These are phyloP conservation scores for Hypoxylon rickii DNA, from an alignment of 495 filamentous ascomycete genomes.

Conservation along the genomic window DNA sequence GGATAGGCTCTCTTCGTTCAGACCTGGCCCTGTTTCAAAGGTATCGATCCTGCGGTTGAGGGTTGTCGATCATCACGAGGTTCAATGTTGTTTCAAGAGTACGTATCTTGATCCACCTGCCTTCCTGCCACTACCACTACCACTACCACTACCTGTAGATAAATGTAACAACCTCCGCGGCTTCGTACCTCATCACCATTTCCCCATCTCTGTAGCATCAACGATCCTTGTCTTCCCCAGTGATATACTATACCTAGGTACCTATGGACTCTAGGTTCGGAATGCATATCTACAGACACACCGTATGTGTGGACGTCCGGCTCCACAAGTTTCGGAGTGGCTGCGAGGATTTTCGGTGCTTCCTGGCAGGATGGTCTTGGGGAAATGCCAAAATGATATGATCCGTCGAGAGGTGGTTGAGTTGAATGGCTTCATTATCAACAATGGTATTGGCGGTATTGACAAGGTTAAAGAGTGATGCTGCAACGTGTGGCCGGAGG, in stretches of 20 bases:
- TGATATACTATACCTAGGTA: too few relatives aligned
- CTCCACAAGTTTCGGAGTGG: neutral
- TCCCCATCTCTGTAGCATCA: neutral
- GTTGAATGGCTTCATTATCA: constrained; percentile 7
- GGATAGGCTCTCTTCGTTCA: constrained; percentile 14
- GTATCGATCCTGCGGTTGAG: constrained; percentile 23
- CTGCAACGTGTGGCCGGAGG: constrained; percentile 15
- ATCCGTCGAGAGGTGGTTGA: too few relatives aligned
- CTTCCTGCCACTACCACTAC: too few relatives aligned
- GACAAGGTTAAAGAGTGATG: constrained; percentile 18
- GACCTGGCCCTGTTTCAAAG: constrained; percentile 26
- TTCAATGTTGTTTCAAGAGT: constrained; percentile 30
- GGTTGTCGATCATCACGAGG: constrained; percentile 25
- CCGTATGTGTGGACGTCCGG: too few relatives aligned
- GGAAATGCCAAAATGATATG: constrained; percentile 12
- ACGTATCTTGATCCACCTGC: too few relatives aligned
- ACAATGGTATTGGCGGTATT: constrained; percentile 3
- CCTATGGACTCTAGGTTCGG: too few relatives aligned
- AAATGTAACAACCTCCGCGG: constrained; percentile 1
- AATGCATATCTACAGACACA: too few relatives aligned
- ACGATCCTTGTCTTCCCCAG: neutral
- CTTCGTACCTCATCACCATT: neutral
- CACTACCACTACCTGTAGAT: too few relatives aligned
- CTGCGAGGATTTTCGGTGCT: neutral
- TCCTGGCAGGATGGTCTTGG: constrained; percentile 3